Evolutionary conservation across 305 asterid species (phyloP), one percentile per base, ranked within the genome.

Genomic region (Fraxinus latifolia): DNA sequence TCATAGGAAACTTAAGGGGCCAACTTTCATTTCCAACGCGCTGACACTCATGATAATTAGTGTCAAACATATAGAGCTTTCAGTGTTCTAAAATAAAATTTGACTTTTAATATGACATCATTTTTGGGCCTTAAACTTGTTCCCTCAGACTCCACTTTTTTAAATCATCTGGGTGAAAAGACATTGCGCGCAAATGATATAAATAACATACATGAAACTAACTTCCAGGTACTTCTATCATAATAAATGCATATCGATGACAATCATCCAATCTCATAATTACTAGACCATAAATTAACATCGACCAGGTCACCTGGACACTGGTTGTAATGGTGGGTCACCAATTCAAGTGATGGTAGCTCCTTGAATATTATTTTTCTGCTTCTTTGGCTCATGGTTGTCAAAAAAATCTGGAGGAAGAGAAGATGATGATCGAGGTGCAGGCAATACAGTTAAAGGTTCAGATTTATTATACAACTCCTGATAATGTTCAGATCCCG

Each of bases 351-450:
- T 14, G 2, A 50, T 14, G 21, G 19, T 44, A 33, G 36, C 5
- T 33, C 6, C 17, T n/a, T 9, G 55, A 44, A 44, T 44, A 44
- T 44, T 44, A 44, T 44, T 44, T 27, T 27, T 94, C 82, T 85
- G 98, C 87, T 83, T 95, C 89, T 93, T 95, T 17, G 89, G 4
- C 55, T 85, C 96, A 7, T 65, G 88, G 84, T 87, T 85, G 88
- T 95, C 97, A 83, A 92, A 93, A 82, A 93, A 95, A 80, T 91
- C 90, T 15, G 94, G 85, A 85, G 96, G 99, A 74, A 92, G 93
- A 29, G 80, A 80, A 83, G 97, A 90, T 33, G 91, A 74, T 36
- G 94, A 74, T 79, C 74, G 90, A 4, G 83, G 79, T 80, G 83
- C 83, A 74, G 88, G 86, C 79, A 89, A 74, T 82, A 85, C 82